Evolutionary conservation across 78 protist genomes (phyloP).

Genomic region (Dictyostelium brefeldianum): DNA sequence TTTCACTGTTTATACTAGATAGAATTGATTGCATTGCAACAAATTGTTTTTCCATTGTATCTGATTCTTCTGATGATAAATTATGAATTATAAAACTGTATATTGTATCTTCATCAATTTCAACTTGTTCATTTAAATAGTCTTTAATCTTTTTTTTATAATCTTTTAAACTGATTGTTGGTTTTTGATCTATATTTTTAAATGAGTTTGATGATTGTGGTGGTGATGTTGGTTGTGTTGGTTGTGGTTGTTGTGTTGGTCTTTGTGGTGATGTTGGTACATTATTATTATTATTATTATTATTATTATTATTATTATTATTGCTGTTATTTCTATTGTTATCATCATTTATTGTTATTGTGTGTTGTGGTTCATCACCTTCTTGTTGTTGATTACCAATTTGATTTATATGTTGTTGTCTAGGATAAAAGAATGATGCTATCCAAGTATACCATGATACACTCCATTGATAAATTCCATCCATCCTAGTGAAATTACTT

Average conservation of each 20-base stretch:
- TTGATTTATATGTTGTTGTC: background rate
- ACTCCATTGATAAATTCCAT: constrained; percentile 9
- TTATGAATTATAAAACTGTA: background rate
- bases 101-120: constrained; percentile 1
- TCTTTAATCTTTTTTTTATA: constrained; percentile 39
- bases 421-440: background rate
- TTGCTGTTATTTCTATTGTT: background rate
- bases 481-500: background rate
- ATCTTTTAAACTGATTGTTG: constrained; percentile 39
- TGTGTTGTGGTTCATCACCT: background rate
- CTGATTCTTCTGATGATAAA: background rate
- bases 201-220: constrained; percentile 21
- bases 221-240: constrained; percentile 20
- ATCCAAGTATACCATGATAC: constrained; percentile 16
- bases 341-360: background rate
- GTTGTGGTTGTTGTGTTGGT: constrained; percentile 18
- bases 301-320: background rate
- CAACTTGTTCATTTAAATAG: constrained; percentile 12
- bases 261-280: constrained; percentile 9
- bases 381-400: constrained; percentile 37
- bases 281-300: background rate
- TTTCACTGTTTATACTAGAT: constrained; percentile 23
- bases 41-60: background rate
- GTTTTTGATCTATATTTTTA: constrained; percentile 64
- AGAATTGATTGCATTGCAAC: background rate